Conservation (phyloP, 106 monocot genomes). For the Allium fistulosum region DNA sequence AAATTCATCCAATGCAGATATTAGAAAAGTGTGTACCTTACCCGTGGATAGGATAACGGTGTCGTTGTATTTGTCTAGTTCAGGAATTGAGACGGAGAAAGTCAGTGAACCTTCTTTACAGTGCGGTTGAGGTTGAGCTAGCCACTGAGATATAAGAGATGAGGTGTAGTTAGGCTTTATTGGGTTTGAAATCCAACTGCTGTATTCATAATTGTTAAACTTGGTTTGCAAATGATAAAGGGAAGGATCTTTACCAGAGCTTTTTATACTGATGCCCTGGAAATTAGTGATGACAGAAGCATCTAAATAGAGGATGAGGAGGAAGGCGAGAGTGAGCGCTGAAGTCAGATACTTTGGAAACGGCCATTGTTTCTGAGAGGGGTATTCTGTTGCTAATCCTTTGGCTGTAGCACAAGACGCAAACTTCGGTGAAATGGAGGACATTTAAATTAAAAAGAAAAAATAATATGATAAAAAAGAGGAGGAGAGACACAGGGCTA, state of each 20-base stretch:
- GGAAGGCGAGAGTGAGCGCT: conserved; percentile 8
- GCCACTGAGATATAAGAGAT: conserved; percentile 65
- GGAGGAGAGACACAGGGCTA: too few species aligned
- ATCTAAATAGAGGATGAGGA: conserved; percentile 12
- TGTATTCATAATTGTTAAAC: neutral
- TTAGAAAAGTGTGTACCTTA: conserved; percentile 35
- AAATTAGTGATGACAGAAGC: neutral
- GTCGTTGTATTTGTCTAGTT: conserved; percentile 10
- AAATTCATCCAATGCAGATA: conserved; percentile 40
- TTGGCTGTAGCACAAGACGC: too few species aligned
- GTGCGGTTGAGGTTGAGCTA: conserved; percentile 8
- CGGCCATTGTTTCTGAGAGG: neutral
- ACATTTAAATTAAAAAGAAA: too few species aligned
- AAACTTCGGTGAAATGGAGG: too few species aligned
- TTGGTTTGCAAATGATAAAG: too few species aligned
- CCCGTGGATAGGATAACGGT: conserved; percentile 17
- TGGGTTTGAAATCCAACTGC: conserved; percentile 37
- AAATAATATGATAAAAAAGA: too few species aligned
- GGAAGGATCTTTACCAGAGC: neutral
- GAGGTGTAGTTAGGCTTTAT: conserved; percentile 37
- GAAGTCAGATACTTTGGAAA: conserved; percentile 16
- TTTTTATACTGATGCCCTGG: neutral
- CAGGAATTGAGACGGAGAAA: conserved; percentile 37
- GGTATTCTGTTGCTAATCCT: too few species aligned
- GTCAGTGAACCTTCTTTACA: conserved; percentile 43